Percentiles rank a stretch among this genome's conserved stretches.
Conservation (phyloP, 148 eudicot genomes). For the Pouteria glomerata region DNA sequence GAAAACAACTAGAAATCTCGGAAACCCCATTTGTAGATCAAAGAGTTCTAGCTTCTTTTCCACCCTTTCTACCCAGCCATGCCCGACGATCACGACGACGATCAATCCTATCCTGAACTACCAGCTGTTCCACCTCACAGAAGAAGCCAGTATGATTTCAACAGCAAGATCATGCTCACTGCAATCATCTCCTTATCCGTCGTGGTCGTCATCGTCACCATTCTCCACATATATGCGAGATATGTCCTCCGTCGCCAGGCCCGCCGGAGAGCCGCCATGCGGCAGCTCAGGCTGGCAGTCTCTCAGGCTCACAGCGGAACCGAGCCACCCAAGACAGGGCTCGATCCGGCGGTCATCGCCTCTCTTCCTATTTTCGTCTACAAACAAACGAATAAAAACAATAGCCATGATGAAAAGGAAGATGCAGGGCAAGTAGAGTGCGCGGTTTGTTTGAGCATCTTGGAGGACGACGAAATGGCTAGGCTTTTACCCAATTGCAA, state of each 20-base stretch:
- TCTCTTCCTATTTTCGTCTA: slow-evolving; percentile 31
- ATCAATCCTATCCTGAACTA: not conserved
- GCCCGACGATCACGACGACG: slow-evolving; percentile 11
- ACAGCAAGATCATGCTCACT: slow-evolving; percentile 35
- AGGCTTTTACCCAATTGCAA: slow-evolving; percentile 49
- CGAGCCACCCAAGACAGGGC: slow-evolving; percentile 33
- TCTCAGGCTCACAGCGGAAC: not conserved
- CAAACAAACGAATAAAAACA: slow-evolving; percentile 17
- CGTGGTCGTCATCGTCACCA: slow-evolving; percentile 22
- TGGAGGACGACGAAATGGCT: slow-evolving; percentile 36
- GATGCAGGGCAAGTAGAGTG: slow-evolving; percentile 21
- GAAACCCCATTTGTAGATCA: not conserved
- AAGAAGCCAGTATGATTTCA: slow-evolving; percentile 7
- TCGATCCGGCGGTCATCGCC: slow-evolving; percentile 38
- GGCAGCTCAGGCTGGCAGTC: slow-evolving; percentile 5
- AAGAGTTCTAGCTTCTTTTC: not conserved
- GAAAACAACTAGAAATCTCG: not conserved
- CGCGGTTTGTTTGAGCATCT: slow-evolving; percentile 37
- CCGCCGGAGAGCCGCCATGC: slow-evolving; percentile 17
- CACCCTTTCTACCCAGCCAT: not conserved
- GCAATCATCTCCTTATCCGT: slow-evolving; percentile 31
- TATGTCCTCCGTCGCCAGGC: slow-evolving; percentile 29
- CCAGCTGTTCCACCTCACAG: not conserved
- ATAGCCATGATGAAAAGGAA: not conserved
- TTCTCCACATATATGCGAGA: slow-evolving; percentile 30